Evolutionary conservation across 2,329 filamentous ascomycete genomes (phyloP), one percentile per base, ranked within the genome.

Genomic region (Xylaria sp.): DNA sequence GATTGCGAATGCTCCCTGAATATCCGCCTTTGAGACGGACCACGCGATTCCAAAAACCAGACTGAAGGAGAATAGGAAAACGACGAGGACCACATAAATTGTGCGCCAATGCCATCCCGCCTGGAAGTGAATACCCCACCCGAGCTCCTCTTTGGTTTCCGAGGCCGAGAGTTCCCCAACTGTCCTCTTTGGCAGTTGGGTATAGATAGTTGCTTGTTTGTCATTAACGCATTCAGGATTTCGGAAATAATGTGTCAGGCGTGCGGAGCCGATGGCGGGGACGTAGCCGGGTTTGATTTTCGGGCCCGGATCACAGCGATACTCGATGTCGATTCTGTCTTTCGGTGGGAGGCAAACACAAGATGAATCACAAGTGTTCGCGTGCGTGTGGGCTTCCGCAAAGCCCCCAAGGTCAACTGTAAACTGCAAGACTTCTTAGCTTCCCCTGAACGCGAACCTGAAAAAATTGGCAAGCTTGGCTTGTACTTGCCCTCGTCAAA

Each of bases 1-100:
- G 47, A 50, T 50, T 8, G 47, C 47, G 24, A 50, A 50, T 50
- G 47, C 47, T 24, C 47, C 47, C 47, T n/a, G 47, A 17, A 50
- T 50, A 50, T 50, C 47, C 11, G 47, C 4, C 47, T 50, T 24
- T 11, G 47, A 50, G 21, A 50, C n/a, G 3, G 19, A 50, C 47
- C 47, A 50, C 19, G n/a, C 47, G 19, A 50, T 24, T 3, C 47
- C 19, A 50, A 24, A 50, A 50, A 24, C 12, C 47, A 24, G 19
- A 24, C 47, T 50, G 9, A 50, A 50, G 9, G 11, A 24, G 19
- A 50, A 19, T 50, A 50, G 2, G n/a, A 50, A 50, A 50, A 21
- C 47, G n/a, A 50, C 11, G 19, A 50, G 14, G 24, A 50, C 24
- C 47, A 50, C 47, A 11, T 21, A 50, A 6, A 24, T 50, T 47